Evolutionary conservation across 2,329 filamentous ascomycete species (phyloP), one percentile per base, ranked within the genome.

Genomic region (Daldinia sp.): DNA sequence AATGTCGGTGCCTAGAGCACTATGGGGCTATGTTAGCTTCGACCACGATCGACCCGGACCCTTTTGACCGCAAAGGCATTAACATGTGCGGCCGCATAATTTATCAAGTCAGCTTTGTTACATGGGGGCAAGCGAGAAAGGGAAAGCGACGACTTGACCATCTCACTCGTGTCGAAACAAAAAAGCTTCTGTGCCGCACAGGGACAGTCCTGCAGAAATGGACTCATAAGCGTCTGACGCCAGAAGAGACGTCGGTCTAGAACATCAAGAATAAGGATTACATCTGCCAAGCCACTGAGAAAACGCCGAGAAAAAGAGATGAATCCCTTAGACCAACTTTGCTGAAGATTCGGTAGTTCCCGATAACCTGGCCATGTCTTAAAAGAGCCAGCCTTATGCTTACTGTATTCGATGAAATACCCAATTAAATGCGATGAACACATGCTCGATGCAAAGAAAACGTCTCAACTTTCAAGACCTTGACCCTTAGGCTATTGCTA

Each of bases 121-220:
- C 46, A 50, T 50, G 46, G 46, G 23, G 46, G 46, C 1, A 5
- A 50, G 7, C 13, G n/a, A 3, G 10, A 46, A 50, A 28, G 26
- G 2, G 15, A 50, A 30, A n/a, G 6, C 13, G 13, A 50, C 46
- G 6, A 30, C 4, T 50, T n/a, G 23, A 7, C 42, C 42, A 26
- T 23, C 42, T 46, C 20, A 13, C 42, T 50, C 46, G 15, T 26
- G n/a, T 10, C 10, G 15, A 63, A 59, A 15, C 9, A 57, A 30
- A 57, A 30, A 57, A 61, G 55, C 54, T 46, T 60, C 37, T 44
- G 63, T 46, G 67, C 67, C 63, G 63, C 67, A 69, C 62, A 12
- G 50, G 46, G 66, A 57, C 63, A 60, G 41, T 35, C 28, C 55
- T 18, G 48, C 13, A 46, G 44, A 51, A 37, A 51, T 57, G 37